Conservation (phyloP, 331 rosid species). For the Cydonia oblonga region DNA sequence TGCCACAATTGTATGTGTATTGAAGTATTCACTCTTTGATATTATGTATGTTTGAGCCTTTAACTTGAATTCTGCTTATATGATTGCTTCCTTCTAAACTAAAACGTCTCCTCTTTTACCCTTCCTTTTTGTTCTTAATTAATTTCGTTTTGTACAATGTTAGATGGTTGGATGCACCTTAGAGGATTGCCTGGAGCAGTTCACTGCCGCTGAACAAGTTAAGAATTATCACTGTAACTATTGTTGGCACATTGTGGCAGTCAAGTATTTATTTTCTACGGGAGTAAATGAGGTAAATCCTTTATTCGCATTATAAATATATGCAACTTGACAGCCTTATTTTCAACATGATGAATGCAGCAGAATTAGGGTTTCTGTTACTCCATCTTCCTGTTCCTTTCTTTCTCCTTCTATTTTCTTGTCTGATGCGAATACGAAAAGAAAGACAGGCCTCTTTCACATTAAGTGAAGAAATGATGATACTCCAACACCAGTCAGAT, state of each 20-base stretch:
- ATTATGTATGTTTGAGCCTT: constrained; percentile 15
- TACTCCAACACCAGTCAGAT: background rate
- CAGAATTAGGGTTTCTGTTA: background rate
- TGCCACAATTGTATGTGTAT: constrained; percentile 33
- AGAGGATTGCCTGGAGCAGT: constrained; percentile 74
- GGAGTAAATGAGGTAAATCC: constrained; percentile 53
- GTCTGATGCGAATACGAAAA: background rate
- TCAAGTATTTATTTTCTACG: constrained; percentile 51
- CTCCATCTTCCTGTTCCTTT: background rate
- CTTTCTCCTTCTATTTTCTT: background rate
- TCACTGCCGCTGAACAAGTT: constrained; percentile 63
- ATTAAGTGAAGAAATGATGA: background rate
- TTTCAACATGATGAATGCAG: background rate
- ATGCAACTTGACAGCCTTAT: background rate
- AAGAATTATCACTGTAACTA: constrained; percentile 64
- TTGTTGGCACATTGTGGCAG: constrained; percentile 83
- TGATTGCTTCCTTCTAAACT: constrained; percentile 5
- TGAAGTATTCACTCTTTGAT: constrained; percentile 14
- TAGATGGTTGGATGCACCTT: constrained; percentile 53
- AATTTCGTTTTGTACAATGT: constrained; percentile 13
- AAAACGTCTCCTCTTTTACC: background rate
- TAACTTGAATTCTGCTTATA: constrained; percentile 3
- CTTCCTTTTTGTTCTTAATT: background rate
- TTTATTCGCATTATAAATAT: background rate
- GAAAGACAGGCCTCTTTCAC: background rate